These are phyloP conservation scores for Caloboletus firmus DNA, from an alignment of 1,284 basidiomycete genomes.

Conservation along the genomic window DNA sequence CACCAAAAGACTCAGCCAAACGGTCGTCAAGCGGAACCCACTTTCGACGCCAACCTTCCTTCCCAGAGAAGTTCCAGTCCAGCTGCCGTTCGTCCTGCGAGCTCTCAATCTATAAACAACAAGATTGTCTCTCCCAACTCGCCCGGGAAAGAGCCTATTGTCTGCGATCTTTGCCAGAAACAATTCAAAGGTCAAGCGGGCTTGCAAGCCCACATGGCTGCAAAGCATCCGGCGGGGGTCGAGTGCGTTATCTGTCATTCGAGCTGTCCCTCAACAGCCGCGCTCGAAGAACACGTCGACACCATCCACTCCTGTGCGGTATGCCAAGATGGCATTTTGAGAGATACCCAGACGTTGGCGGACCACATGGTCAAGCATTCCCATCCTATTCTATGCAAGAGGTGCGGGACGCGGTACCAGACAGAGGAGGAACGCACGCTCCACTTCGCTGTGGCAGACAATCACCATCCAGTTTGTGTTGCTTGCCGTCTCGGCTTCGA, in stretches of 20 bases:
- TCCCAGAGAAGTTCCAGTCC: constrained; percentile 20
- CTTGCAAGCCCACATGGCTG: constrained; percentile 26
- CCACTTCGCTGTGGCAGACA: constrained; percentile 28
- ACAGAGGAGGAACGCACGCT: constrained; percentile 31
- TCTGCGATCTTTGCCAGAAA: constrained; percentile 33
- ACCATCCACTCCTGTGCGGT: constrained; percentile 26
- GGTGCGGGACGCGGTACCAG: constrained; percentile 29
- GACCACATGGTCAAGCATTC: constrained; percentile 32
- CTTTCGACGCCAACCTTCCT: constrained; percentile 1
- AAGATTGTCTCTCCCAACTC: constrained; percentile 3
- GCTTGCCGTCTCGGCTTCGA: constrained; percentile 31
- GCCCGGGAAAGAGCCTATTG: constrained; percentile 7
- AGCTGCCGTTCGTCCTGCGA: constrained; percentile 10
- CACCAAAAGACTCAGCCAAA: constrained; percentile 14
- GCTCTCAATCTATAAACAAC: constrained; percentile 17
- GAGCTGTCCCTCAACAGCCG: constrained; percentile 22
- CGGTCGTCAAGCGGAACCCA: constrained; percentile 4
- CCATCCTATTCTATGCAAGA: constrained; percentile 28
- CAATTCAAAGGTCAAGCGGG: constrained; percentile 21
- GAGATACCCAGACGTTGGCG: constrained; percentile 27
- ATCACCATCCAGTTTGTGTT: constrained; percentile 28
- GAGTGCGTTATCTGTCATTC: constrained; percentile 29
- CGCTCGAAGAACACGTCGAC: constrained; percentile 31
- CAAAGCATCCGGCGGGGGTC: constrained; percentile 27
- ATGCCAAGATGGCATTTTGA: constrained; percentile 31